Evolutionary conservation across 2,329 filamentous ascomycete species (phyloP).

Genomic region (Ceratocystis alfenasii): DNA sequence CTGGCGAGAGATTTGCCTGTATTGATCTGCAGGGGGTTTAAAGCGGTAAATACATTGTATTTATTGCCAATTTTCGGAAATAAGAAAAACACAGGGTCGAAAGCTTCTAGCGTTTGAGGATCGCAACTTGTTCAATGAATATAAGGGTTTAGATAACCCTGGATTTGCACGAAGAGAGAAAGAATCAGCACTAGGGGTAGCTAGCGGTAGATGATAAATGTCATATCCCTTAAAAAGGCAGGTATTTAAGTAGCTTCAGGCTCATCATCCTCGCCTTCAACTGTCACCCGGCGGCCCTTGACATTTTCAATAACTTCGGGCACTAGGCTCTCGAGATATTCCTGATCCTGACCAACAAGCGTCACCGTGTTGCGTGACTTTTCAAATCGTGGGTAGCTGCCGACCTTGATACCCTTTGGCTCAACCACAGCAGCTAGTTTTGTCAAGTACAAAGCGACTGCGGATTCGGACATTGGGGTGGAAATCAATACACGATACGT

Average conservation of each 20-base stretch:
- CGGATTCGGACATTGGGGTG: constrained; percentile 78
- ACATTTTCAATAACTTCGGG: constrained; percentile 55
- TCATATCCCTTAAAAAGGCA: too few species aligned
- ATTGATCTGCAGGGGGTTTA: background rate
- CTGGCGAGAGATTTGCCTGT: background rate
- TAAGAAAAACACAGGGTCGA: background rate
- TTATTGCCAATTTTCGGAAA: constrained; percentile 1
- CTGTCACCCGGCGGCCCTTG: constrained; percentile 54
- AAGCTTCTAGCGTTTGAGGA: background rate
- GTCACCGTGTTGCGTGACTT: constrained; percentile 83
- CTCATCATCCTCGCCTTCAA: constrained; percentile 61
- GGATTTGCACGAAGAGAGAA: too few species aligned
- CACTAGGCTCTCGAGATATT: constrained; percentile 66
- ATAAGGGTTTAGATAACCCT: too few species aligned
- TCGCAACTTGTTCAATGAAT: background rate
- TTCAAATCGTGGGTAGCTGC: constrained; percentile 88
- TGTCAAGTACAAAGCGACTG: constrained; percentile 70
- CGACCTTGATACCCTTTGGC: constrained; percentile 74
- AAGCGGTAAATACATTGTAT: background rate
- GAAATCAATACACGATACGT: constrained; percentile 69
- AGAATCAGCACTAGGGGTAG: too few species aligned
- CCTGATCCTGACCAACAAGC: constrained; percentile 63
- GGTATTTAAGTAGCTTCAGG: background rate
- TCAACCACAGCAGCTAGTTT: constrained; percentile 63
- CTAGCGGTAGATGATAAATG: too few species aligned